Conservation (phyloP, 371 early-diverging fungal species). For the Circinella minor region DNA sequence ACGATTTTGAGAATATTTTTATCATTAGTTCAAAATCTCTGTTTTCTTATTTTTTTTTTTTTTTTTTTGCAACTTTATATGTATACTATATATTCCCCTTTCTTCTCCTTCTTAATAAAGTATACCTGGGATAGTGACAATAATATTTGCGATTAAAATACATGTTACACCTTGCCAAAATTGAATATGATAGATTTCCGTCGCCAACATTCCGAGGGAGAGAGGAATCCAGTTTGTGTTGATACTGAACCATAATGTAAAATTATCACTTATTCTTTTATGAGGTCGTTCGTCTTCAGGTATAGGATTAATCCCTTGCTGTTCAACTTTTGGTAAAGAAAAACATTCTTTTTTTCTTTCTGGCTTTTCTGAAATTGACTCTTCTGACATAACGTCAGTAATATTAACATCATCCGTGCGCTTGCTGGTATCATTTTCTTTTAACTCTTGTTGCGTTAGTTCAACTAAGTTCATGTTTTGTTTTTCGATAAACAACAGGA, state of each 20-base stretch:
- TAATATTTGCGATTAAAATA: constrained; percentile 15
- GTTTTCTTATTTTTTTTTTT: no score
- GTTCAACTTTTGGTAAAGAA: constrained; percentile 4
- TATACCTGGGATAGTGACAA: constrained; percentile 7
- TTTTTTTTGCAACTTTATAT: no score
- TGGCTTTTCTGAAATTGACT: no score
- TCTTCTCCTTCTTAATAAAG: not conserved
- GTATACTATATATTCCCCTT: not conserved
- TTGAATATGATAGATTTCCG: constrained; percentile 13
- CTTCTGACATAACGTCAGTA: no score
- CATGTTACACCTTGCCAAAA: constrained; percentile 16
- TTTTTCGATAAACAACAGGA: no score
- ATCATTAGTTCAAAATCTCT: no score
- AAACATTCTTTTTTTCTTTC: no score
- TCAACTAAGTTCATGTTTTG: no score
- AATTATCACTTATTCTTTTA: constrained; percentile 19
- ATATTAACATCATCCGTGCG: no score
- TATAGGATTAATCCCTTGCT: constrained; percentile 18
- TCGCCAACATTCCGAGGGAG: constrained; percentile 13
- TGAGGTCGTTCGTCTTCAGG: constrained; percentile 23
- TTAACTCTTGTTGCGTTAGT: no score
- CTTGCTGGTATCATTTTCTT: no score
- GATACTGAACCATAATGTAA: constrained; percentile 23
- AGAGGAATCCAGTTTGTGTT: constrained; percentile 11
- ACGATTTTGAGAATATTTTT: no score